Percentiles rank a stretch among this genome's conserved stretches.
Conservation (phyloP, 2,329 filamentous ascomycete genomes). For the Elsinoe arachidis region DNA sequence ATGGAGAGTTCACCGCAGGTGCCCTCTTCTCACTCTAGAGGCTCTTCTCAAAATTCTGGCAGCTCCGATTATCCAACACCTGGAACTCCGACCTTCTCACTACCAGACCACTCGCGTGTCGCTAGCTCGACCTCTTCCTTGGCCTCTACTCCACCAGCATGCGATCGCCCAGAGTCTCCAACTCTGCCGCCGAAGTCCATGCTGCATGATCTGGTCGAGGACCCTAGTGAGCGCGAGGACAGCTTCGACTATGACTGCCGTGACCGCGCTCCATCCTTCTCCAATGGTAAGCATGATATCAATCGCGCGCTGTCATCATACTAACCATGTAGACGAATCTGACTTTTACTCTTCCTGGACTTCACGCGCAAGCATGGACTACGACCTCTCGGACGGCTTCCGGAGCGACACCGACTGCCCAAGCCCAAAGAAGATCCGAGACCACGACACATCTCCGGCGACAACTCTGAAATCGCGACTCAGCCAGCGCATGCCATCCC, state of each 20-base stretch:
- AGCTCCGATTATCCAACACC: constrained; percentile 60
- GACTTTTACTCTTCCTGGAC: constrained; percentile 16
- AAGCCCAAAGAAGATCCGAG: constrained; percentile 48
- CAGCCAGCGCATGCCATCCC: constrained; percentile 50
- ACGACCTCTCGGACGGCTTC: constrained; percentile 54
- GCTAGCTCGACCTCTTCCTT: constrained; percentile 73
- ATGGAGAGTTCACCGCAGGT: background rate
- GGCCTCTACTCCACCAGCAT: constrained; percentile 48
- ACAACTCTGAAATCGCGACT: constrained; percentile 56
- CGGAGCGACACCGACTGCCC: constrained; percentile 51
- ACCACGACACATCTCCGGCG: constrained; percentile 50
- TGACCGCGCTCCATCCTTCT: constrained; percentile 44
- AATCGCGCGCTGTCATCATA: background rate
- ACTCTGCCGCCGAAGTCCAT: constrained; percentile 53
- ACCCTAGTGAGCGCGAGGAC: constrained; percentile 61
- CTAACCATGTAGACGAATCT: constrained; percentile 13
- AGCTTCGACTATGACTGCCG: constrained; percentile 28
- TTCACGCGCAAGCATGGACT: constrained; percentile 43
- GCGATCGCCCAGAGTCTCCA: constrained; percentile 49
- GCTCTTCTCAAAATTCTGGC: constrained; percentile 24
- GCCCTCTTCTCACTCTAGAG: constrained; percentile 26
- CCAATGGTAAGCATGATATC: constrained; percentile 49
- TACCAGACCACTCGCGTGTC: constrained; percentile 53
- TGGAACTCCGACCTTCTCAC: constrained; percentile 61
- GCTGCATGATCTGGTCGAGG: constrained; percentile 77